Base-by-base conservation (phyloP, 192 early-diverging fungal species). In the Endogone sp. region DNA sequence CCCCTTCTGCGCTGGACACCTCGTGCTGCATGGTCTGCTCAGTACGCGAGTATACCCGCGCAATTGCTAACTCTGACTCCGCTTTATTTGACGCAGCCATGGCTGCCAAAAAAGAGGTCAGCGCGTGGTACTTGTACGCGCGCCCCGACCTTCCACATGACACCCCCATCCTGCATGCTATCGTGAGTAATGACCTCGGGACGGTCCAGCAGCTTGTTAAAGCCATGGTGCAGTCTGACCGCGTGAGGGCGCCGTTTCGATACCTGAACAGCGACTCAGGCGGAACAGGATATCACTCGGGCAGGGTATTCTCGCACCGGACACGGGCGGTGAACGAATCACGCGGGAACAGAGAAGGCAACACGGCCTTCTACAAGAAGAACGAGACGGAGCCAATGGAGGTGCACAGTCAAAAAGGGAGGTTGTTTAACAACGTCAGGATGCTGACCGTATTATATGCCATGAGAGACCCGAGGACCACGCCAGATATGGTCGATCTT, bases 341-440 rank as follows among this genome's bases (percentile, higher is more conserved):
- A 2, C 79, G 85, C 57, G 85, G 85, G 24, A 86, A 86, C 60
- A 62, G 83, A 2, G 70, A 80, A 64, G 85, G 85, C 29, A 80
- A 86, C 63, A 68, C 71, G 27, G 77, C 76, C 2, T 82, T 74
- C 44, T 68, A 66, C 31, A 30, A 70, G 2, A 8, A 3, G 6
- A 3, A 30, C 29, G 21, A 21, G 29, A 58, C 2, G 20, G 44
- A 29, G 21, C 22, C 20, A 20, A 13, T 26, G 29, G 60, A 60
- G 26, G 26, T 4, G 3, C 60, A 60, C n/a, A 65, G 66, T 32
- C 10, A 4, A 44, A 26, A 11, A 54, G 59, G 57, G 56, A 55
- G 21, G 31, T 29, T 13, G 28, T 37, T 23, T 22, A 67, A 65
- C 27, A 31, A 23, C 28, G 21, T 10, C 2, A 4, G 2, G 29